These are phyloP conservation scores for Glebionis coronaria DNA, from an alignment of 129 eudicot genomes.

Conservation along the genomic window DNA sequence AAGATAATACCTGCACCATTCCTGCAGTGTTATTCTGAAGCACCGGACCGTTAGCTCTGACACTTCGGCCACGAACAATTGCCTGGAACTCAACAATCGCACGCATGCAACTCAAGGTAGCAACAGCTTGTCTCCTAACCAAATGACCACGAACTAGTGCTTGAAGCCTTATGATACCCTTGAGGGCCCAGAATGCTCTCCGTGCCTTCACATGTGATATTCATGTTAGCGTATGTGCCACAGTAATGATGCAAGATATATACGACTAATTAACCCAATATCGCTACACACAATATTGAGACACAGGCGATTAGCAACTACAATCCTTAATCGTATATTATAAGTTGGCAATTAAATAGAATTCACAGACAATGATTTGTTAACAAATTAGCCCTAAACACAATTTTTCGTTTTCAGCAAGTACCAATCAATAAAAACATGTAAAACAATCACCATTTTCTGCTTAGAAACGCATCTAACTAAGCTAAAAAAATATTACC, in stretches of 20 bases:
- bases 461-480: constrained; percentile 1
- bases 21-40: constrained; percentile 20
- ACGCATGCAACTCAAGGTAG: constrained; percentile 80
- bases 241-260: not conserved
- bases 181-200: constrained; percentile 92
- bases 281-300: not conserved
- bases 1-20: constrained; percentile 31
- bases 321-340: not conserved
- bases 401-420: constrained; percentile 9
- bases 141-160: constrained; percentile 94
- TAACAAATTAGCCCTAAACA: not conserved
- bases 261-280: not conserved
- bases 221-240: constrained; percentile 11
- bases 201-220: constrained; percentile 62
- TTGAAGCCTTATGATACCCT: constrained; percentile 93
- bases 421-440: not conserved
- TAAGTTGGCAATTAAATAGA: not conserved
- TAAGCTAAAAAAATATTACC: constrained; percentile 48
- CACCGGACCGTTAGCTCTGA: constrained; percentile 50
- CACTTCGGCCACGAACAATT: constrained; percentile 65
- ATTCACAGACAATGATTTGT: not conserved
- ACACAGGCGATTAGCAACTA: not conserved
- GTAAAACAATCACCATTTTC: not conserved
- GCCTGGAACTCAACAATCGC: constrained; percentile 82
- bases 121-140: constrained; percentile 88